These are phyloP conservation scores for Podila verticillata DNA, from an alignment of 192 early-diverging fungal genomes.

Conservation along the genomic window DNA sequence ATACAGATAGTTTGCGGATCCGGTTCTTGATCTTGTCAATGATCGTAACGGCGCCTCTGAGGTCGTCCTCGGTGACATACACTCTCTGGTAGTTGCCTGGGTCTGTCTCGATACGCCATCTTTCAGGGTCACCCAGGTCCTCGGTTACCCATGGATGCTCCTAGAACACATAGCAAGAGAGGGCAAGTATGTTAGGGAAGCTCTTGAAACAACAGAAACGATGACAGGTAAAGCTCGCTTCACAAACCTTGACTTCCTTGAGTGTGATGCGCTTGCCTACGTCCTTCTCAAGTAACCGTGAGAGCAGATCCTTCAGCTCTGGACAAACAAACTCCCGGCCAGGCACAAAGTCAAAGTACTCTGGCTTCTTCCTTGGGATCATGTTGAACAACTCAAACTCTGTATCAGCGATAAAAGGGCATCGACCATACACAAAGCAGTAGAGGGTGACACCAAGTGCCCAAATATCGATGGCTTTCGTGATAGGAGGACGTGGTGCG, in stretches of 20 bases:
- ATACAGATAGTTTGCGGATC: conserved; percentile 55
- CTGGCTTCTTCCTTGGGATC: conserved; percentile 78
- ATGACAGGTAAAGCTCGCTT: neutral
- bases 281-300: conserved; percentile 86
- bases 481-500: conserved; percentile 62
- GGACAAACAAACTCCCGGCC: conserved; percentile 59
- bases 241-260: conserved; percentile 80
- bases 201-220: neutral
- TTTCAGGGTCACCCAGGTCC: conserved; percentile 69
- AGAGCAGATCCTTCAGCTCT: conserved; percentile 78
- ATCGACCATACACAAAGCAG: conserved; percentile 90
- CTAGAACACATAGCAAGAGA: conserved; percentile 9
- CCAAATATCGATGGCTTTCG: conserved; percentile 96
- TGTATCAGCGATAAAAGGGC: conserved; percentile 93
- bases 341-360: conserved; percentile 65
- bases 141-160: conserved; percentile 90
- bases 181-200: neutral
- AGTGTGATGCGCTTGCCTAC: conserved; percentile 84
- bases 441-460: conserved; percentile 97
- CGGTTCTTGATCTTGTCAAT: conserved; percentile 63
- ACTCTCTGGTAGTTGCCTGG: conserved; percentile 74
- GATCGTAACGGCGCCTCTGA: conserved; percentile 71
- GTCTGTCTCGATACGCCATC: conserved; percentile 85
- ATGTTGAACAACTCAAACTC: conserved; percentile 97
- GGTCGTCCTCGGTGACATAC: conserved; percentile 84